Conservation (phyloP, 768 basidiomycete species). For the Xerocomellus dryophilus region DNA sequence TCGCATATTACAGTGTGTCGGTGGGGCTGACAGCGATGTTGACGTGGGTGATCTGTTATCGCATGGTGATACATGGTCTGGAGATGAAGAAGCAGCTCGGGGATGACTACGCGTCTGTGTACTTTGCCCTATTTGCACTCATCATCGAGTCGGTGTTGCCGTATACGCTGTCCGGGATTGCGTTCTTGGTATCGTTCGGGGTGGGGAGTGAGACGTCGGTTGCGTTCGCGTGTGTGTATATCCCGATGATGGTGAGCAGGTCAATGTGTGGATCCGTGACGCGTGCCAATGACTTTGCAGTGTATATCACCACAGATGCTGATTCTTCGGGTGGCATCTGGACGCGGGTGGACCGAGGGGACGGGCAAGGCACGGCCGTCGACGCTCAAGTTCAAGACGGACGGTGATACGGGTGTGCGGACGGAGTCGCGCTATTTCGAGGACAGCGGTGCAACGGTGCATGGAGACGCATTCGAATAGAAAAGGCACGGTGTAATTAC, state of each 20-base stretch:
- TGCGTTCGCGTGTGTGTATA: conserved; percentile 19
- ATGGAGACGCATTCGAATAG: neutral
- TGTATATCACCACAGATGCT: conserved; percentile 27
- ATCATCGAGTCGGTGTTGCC: conserved; percentile 27
- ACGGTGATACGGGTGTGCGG: neutral
- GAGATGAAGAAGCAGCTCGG: conserved; percentile 16
- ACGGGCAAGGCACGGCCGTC: conserved; percentile 2
- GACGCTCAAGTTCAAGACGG: conserved; percentile 12
- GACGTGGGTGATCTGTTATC: conserved; percentile 20
- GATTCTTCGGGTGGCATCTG: conserved; percentile 24
- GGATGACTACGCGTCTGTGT: conserved; percentile 17
- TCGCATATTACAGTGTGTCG: conserved; percentile 21
- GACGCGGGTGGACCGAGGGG: conserved; percentile 14
- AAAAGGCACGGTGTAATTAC: conserved; percentile 2
- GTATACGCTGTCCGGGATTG: conserved; percentile 24
- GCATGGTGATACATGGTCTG: conserved; percentile 13
- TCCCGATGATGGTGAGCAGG: conserved; percentile 23
- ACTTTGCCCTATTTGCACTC: conserved; percentile 16
- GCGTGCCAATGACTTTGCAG: conserved; percentile 7
- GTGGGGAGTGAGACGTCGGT: conserved; percentile 11
- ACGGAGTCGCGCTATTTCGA: neutral
- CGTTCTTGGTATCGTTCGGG: conserved; percentile 25
- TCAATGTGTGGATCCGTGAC: neutral
- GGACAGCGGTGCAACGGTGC: neutral
- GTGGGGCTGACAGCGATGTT: conserved; percentile 21